Percentiles rank a stretch among this genome's conserved stretches.
phyloP scores from a whole-genome alignment of 2,329 filamentous ascomycete genomes.

The Plenodomus biglobosus region DNA sequence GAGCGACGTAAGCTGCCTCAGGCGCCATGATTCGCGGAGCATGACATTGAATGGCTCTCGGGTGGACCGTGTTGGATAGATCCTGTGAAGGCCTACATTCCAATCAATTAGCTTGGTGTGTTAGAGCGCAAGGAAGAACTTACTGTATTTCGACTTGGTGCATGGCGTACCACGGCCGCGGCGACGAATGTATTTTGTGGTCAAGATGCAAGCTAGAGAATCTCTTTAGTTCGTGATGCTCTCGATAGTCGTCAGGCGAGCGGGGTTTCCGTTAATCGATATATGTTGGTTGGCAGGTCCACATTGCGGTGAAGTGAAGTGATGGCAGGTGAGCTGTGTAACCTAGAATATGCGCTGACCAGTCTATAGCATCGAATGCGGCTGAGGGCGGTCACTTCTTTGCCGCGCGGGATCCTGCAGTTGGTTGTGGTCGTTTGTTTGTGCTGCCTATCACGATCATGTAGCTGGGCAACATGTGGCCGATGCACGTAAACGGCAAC shows the following conservation, averaged over 20 bases:
- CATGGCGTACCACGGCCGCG: neutral
- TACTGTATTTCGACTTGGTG: neutral
- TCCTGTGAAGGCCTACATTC: too few relatives aligned
- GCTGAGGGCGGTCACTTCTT: neutral
- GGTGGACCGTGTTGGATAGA: neutral
- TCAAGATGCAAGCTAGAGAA: neutral
- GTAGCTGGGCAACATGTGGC: neutral
- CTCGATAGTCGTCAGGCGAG: neutral
- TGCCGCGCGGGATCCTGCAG: neutral
- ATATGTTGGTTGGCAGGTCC: neutral
- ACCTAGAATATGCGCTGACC: too few relatives aligned
- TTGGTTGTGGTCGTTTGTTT: slow-evolving; percentile 2
- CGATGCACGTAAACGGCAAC: slow-evolving; percentile 6
- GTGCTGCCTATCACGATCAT: slow-evolving; percentile 3
- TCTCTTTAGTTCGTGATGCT: too few relatives aligned
- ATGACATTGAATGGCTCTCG: neutral
- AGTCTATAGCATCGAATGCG: neutral
- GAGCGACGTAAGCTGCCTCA: neutral
- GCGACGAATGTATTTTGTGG: neutral
- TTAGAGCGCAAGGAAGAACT: too few relatives aligned
- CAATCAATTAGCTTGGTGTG: too few relatives aligned
- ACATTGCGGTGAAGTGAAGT: neutral
- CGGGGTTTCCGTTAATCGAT: neutral
- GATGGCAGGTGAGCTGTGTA: neutral
- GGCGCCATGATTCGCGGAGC: neutral